Evolutionary conservation across 2,329 filamentous ascomycete genomes (phyloP), one percentile per base, ranked within the genome.

Genomic region (Venturia pyrina): DNA sequence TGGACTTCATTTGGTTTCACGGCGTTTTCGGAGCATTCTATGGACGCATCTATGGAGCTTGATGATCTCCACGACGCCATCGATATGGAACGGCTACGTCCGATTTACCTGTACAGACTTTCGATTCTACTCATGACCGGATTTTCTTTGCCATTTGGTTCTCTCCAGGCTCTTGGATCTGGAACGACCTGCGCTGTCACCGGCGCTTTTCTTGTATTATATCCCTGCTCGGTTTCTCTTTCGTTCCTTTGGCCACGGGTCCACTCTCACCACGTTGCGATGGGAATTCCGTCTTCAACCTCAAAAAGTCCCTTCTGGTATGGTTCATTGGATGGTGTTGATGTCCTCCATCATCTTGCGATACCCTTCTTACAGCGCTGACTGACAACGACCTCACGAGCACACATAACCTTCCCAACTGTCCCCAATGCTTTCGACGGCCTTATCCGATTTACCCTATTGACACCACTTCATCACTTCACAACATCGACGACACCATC

Each of bases 21-120:
- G 53, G 28, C 53, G 53, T 59, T 59, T 37, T 59, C 53, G 53
- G 53, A 59, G 53, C 53, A 59, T 37, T 11, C 32, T 59, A 59
- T 59, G 53, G 28, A 37, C 24, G 32, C 53, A 59, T 37, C 53
- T 59, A 59, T 37, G 53, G 53, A 59, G 53, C 28, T 37, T 59
- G 53, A 59, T 59, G 53, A 59, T 59, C 53, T 37, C 53, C 53
- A 59, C 53, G 53, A 59, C 53, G 53, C 53, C 53, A 59, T 59
- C 53, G 53, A 59, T 59, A 59, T 34, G 53, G 53, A 59, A 34
- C 53, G 53, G 32, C 53, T 37, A 37, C 53, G 53, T 59, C 53
- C 53, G 17, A 37, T 34, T 28, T 37, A 59, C 15, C 32, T 59
- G 53, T 59, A 59, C 53, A 37, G 32, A 59, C 32, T 59, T 59